Evolutionary conservation across 371 early-diverging fungal genomes (phyloP).

Genomic region (Mucor ambiguus): DNA sequence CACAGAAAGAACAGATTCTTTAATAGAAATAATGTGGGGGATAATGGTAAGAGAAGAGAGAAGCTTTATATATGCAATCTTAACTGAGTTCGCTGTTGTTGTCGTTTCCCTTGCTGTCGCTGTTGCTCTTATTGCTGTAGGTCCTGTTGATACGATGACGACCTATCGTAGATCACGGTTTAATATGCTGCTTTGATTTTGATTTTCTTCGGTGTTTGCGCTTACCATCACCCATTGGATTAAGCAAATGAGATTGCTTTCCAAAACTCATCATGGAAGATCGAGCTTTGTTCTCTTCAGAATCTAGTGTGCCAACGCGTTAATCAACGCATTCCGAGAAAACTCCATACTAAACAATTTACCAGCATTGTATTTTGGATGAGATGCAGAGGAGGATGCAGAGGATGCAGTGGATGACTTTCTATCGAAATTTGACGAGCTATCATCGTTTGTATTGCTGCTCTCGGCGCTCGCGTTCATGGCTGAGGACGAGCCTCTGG

Average conservation of each 20-base stretch:
- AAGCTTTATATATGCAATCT: background rate
- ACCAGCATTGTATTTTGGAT: constrained; percentile 5
- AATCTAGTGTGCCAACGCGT: background rate
- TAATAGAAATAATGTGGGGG: background rate
- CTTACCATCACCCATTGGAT: constrained; percentile 25
- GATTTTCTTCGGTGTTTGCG: constrained; percentile 19
- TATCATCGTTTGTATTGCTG: background rate
- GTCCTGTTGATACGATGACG: background rate
- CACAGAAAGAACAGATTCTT: too few relatives aligned
- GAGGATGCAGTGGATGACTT: constrained; percentile 11
- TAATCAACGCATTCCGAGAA: background rate
- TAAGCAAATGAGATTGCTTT: constrained; percentile 36
- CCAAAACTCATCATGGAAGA: constrained; percentile 36
- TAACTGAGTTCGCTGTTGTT: background rate
- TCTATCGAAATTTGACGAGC: background rate
- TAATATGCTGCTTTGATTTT: constrained; percentile 12
- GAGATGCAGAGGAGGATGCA: background rate
- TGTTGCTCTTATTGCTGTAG: background rate
- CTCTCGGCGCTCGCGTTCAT: background rate
- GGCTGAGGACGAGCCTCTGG: too few relatives aligned
- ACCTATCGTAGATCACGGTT: constrained; percentile 7
- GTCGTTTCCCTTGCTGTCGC: background rate
- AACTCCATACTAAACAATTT: background rate
- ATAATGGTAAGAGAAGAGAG: background rate
- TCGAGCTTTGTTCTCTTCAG: constrained; percentile 9